Percentiles rank a stretch among this genome's conserved stretches.
Evolutionary conservation across 2,329 filamentous ascomycete genomes (phyloP).

Genomic region (Metarhizium album): DNA sequence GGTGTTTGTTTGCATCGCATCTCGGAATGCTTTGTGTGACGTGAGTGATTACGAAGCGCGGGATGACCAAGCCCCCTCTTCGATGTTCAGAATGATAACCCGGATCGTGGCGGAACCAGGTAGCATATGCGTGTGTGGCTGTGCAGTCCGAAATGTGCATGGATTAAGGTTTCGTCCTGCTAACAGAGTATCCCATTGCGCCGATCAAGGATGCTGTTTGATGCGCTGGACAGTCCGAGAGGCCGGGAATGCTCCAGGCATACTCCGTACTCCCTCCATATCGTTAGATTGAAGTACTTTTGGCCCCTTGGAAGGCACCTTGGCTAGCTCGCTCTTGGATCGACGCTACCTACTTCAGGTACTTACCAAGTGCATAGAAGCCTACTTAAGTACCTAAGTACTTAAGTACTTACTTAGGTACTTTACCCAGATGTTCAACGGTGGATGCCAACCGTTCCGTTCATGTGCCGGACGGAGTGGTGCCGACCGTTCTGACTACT

Average conservation of each 20-base stretch:
- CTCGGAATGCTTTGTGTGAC: background rate
- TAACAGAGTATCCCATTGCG: slow-evolving; percentile 4
- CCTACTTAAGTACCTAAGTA: no score
- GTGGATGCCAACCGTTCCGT: background rate
- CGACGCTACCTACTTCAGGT: slow-evolving; percentile 8
- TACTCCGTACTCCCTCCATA: no score
- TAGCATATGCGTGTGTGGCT: slow-evolving; percentile 12
- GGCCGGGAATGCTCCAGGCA: background rate
- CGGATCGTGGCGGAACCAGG: slow-evolving; percentile 16
- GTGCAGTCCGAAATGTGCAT: slow-evolving; percentile 6
- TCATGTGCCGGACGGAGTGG: no score
- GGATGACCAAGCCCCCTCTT: background rate
- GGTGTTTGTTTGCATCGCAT: background rate
- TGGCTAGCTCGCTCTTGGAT: slow-evolving; percentile 12
- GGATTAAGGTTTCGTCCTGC: background rate
- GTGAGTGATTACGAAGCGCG: slow-evolving; percentile 1
- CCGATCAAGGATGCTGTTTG: slow-evolving; percentile 9
- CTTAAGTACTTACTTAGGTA: no score
- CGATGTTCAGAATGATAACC: slow-evolving; percentile 11
- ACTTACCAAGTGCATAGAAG: no score
- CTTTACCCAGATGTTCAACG: no score
- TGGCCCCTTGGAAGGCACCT: background rate
- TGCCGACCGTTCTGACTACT: no score
- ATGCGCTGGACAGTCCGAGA: background rate
- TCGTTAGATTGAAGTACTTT: background rate